Percentiles rank a stretch among this genome's conserved stretches.
These are phyloP conservation scores for Hyaloscypha variabilis DNA, from an alignment of 495 filamentous ascomycete genomes.

Conservation along the genomic window DNA sequence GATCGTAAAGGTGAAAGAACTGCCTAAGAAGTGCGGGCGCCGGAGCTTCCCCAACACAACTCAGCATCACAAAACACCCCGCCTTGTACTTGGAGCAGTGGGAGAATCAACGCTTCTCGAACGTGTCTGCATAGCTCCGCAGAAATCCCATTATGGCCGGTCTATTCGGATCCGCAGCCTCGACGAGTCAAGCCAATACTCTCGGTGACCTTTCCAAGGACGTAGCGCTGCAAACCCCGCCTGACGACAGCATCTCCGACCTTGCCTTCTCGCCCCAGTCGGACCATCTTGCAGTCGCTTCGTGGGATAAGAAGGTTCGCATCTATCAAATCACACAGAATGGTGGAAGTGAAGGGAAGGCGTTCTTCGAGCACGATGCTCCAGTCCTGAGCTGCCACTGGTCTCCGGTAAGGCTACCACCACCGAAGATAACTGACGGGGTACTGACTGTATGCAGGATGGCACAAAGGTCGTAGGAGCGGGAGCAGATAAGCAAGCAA, in stretches of 20 bases:
- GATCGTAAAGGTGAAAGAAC: conserved; percentile 5
- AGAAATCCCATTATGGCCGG: conserved; percentile 55
- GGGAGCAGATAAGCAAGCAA: conserved; percentile 82
- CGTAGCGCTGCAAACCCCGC: conserved; percentile 72
- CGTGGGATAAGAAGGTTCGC: conserved; percentile 92
- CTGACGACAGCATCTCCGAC: conserved; percentile 85
- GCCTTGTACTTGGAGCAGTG: neutral
- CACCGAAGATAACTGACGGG: neutral
- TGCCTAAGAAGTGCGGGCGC: neutral
- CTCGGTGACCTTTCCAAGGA: conserved; percentile 92
- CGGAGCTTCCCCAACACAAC: neutral
- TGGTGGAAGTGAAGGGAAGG: conserved; percentile 75
- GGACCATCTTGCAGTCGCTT: conserved; percentile 82
- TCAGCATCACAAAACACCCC: neutral
- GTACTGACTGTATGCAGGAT: conserved; percentile 43
- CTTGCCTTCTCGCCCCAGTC: conserved; percentile 76
- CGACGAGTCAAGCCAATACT: conserved; percentile 58
- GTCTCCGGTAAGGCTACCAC: conserved; percentile 66
- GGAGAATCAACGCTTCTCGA: neutral
- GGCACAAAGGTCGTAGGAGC: conserved; percentile 75
- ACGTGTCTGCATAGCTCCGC: neutral
- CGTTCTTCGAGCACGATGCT: conserved; percentile 73
- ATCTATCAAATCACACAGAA: conserved; percentile 83
- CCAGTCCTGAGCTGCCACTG: conserved; percentile 81
- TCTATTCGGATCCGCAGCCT: conserved; percentile 64